phyloP scores from a whole-genome alignment of 2,329 filamentous ascomycete genomes.

The Triangularia setosa region DNA sequence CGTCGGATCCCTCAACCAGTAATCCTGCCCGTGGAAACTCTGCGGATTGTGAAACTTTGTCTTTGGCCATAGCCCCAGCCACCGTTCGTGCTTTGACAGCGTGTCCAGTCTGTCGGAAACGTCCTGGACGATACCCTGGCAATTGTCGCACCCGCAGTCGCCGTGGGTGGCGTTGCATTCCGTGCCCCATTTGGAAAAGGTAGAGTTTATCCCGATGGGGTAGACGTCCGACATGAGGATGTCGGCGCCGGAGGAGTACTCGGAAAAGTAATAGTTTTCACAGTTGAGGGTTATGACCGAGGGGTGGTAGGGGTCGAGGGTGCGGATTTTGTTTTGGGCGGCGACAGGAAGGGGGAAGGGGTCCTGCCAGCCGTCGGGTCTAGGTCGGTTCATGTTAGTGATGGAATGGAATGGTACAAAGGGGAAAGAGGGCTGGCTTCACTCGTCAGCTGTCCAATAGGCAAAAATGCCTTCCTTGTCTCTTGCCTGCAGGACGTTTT shows the following conservation, averaged over 20 bases:
- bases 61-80: conserved; percentile 41
- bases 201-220: conserved; percentile 54
- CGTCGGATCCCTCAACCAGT: conserved; percentile 46
- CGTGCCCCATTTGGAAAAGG: conserved; percentile 53
- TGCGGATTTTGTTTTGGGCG: conserved; percentile 43
- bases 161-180: conserved; percentile 56
- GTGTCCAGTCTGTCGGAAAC: conserved; percentile 42
- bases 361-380: conserved; percentile 53
- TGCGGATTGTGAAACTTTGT: conserved; percentile 45
- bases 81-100: conserved; percentile 36
- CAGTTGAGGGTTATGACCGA: conserved; percentile 58
- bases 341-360: conserved; percentile 44
- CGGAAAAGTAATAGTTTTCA: conserved; percentile 55
- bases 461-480: conserved; percentile 39
- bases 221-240: conserved; percentile 59
- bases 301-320: conserved; percentile 58
- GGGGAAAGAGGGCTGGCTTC: conserved; percentile 12
- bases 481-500: conserved; percentile 39
- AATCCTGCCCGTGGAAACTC: conserved; percentile 45
- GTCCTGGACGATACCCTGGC: conserved; percentile 49
- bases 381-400: conserved; percentile 19
- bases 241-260: conserved; percentile 53
- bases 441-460: conserved; percentile 46
- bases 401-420: neutral
- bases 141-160: conserved; percentile 62